A percentile compares a stretch with the other conserved stretches of the same genome.
Evolutionary conservation across 495 filamentous ascomycete genomes (phyloP).

Genomic region (Penicillium turbatum): DNA sequence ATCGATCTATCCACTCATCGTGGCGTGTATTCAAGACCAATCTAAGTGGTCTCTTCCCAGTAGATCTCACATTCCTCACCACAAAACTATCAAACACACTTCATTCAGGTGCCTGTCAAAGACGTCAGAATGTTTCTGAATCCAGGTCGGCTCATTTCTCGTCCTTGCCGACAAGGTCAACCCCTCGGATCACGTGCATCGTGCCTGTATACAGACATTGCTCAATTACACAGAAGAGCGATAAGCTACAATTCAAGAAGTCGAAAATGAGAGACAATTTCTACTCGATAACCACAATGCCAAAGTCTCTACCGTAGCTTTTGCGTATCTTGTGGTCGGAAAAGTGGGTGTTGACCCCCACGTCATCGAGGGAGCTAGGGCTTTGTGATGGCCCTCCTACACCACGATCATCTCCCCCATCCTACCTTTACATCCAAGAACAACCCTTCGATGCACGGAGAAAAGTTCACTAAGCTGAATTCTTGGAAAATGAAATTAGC

Average conservation of each 20-base stretch:
- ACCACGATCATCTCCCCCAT: background rate
- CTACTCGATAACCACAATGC: background rate
- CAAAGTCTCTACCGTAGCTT: background rate
- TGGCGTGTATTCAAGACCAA: background rate
- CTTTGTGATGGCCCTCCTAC: background rate
- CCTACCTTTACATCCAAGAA: background rate
- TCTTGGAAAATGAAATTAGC: background rate
- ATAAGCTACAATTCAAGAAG: background rate
- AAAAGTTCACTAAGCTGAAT: slow-evolving; percentile 1
- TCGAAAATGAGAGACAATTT: background rate
- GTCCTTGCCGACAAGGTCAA: slow-evolving; percentile 2
- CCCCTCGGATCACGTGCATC: slow-evolving; percentile 7
- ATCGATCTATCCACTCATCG: background rate
- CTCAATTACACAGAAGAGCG: background rate
- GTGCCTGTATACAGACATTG: background rate
- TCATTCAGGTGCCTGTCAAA: slow-evolving; percentile 8
- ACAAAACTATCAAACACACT: background rate
- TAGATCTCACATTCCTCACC: background rate
- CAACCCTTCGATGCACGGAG: slow-evolving; percentile 7
- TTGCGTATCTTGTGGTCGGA: background rate
- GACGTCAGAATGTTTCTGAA: slow-evolving; percentile 1
- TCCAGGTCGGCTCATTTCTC: slow-evolving; percentile 1
- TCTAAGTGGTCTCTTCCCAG: background rate
- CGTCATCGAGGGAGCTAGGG: slow-evolving; percentile 27
- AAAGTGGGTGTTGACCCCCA: background rate